Percentiles rank a stretch among this genome's conserved stretches.
Conservation (phyloP, 129 eudicot species). For the Oenanthe sinensis region DNA sequence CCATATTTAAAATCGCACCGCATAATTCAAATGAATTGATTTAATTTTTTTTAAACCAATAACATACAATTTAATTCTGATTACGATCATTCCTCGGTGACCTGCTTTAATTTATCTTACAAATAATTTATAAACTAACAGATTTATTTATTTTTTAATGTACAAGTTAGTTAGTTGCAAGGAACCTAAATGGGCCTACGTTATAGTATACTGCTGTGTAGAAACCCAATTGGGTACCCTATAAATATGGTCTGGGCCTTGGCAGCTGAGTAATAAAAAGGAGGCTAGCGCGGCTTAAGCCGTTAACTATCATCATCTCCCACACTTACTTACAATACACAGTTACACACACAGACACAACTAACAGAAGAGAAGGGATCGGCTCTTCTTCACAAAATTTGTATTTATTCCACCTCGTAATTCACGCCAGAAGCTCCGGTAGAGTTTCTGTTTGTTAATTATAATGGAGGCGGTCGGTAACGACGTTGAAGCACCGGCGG, state of each 20-base stretch:
- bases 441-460: not conserved
- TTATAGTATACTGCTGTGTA: no score
- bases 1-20: no score
- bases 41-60: no score
- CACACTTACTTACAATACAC: not conserved
- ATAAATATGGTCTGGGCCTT: not conserved
- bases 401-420: not conserved
- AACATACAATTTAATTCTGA: no score
- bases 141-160: no score
- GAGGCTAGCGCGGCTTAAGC: not conserved
- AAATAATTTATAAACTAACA: no score
- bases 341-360: not conserved
- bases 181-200: no score
- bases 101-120: no score
- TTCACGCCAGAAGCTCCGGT: not conserved
- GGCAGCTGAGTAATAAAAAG: no score
- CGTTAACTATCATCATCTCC: not conserved
- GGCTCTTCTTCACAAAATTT: not conserved
- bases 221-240: not conserved
- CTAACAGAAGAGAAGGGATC: not conserved
- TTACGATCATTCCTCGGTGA: no score
- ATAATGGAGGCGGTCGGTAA: slow-evolving; percentile 7
- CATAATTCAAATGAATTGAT: no score
- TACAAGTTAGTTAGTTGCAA: no score
- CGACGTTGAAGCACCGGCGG: slow-evolving; percentile 16